A percentile compares a stretch with the other conserved stretches of the same genome.
phyloP scores from a whole-genome alignment of 768 basidiomycete species.

The Mycena galopus region DNA sequence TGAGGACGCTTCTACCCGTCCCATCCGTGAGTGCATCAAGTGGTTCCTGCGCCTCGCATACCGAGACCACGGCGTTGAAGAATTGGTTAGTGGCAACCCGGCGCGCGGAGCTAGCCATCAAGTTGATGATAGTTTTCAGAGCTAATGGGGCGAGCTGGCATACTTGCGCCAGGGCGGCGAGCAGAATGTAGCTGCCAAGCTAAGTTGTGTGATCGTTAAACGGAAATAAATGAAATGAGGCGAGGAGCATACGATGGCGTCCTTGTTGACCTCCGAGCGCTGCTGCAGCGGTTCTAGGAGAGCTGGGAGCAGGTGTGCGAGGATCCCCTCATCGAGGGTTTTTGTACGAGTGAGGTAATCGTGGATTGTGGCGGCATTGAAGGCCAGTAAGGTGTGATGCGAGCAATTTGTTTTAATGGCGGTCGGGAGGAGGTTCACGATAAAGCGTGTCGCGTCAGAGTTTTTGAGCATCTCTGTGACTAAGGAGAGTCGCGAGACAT shows the following conservation, averaged over 20 bases:
- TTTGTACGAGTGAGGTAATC: conserved; percentile 79
- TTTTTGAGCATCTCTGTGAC: conserved; percentile 83
- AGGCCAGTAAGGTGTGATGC: conserved; percentile 84
- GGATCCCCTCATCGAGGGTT: conserved; percentile 71
- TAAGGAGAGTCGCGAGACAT: conserved; percentile 78
- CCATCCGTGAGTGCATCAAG: conserved; percentile 60
- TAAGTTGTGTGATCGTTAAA: conserved; percentile 42
- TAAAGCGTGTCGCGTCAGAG: conserved; percentile 78
- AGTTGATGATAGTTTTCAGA: conserved; percentile 66
- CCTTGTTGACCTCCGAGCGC: conserved; percentile 55
- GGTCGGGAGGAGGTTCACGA: conserved; percentile 72
- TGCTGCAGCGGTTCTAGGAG: conserved; percentile 69
- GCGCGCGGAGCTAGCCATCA: conserved; percentile 65
- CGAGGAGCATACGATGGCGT: conserved; percentile 63
- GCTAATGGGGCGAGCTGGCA: conserved; percentile 70
- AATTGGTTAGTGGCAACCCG: conserved; percentile 69
- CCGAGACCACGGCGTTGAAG: conserved; percentile 72
- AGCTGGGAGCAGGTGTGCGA: conserved; percentile 76
- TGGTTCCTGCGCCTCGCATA: conserved; percentile 74
- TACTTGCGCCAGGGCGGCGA: conserved; percentile 79
- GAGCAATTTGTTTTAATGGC: conserved; percentile 62
- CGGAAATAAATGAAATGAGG: neutral
- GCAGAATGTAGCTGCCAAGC: conserved; percentile 82
- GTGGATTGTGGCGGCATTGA: conserved; percentile 84
- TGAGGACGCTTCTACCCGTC: conserved; percentile 56